phyloP scores from a whole-genome alignment of 2,329 filamentous ascomycete genomes.

The Alternaria novae-zelandiae region DNA sequence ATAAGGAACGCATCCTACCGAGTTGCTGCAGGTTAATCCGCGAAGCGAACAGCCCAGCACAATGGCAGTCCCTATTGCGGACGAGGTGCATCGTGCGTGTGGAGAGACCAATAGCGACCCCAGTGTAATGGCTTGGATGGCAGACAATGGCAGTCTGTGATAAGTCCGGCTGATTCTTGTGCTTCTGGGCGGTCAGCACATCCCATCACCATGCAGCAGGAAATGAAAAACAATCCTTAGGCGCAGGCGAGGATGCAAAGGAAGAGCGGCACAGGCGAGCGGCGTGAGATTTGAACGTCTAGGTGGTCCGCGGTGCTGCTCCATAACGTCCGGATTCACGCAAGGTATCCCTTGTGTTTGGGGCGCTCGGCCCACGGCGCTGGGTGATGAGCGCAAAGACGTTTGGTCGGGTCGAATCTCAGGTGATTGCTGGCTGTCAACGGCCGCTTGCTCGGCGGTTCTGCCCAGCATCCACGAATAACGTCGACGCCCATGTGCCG shows the following conservation, averaged over 20 bases:
- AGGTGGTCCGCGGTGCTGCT: neutral
- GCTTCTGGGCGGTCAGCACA: conserved; percentile 36
- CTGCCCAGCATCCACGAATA: conserved; percentile 3
- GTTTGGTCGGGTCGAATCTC: conserved; percentile 3
- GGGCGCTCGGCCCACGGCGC: conserved; percentile 13
- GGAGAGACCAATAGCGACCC: conserved; percentile 21
- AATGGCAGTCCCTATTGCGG: conserved; percentile 18
- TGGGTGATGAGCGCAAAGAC: conserved; percentile 18
- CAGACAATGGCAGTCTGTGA: conserved; percentile 21
- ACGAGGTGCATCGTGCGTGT: conserved; percentile 17
- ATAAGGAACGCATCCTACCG: conserved; percentile 40
- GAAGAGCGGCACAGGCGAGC: neutral
- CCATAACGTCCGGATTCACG: conserved; percentile 1
- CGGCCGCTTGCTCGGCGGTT: conserved; percentile 6
- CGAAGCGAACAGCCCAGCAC: conserved; percentile 34
- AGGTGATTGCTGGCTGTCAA: conserved; percentile 4
- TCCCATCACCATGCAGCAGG: conserved; percentile 19
- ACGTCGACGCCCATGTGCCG: neutral
- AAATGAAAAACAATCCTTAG: conserved; percentile 14
- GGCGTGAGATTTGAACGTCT: neutral
- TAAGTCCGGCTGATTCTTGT: conserved; percentile 30
- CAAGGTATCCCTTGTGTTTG: conserved; percentile 4
- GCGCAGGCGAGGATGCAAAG: neutral
- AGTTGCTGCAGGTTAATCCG: conserved; percentile 22
- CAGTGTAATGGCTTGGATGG: conserved; percentile 7